Evolutionary conservation across 163 green algal genomes (phyloP), one percentile per base, ranked within the genome.

Genomic region (Prototheca stagnorum): DNA sequence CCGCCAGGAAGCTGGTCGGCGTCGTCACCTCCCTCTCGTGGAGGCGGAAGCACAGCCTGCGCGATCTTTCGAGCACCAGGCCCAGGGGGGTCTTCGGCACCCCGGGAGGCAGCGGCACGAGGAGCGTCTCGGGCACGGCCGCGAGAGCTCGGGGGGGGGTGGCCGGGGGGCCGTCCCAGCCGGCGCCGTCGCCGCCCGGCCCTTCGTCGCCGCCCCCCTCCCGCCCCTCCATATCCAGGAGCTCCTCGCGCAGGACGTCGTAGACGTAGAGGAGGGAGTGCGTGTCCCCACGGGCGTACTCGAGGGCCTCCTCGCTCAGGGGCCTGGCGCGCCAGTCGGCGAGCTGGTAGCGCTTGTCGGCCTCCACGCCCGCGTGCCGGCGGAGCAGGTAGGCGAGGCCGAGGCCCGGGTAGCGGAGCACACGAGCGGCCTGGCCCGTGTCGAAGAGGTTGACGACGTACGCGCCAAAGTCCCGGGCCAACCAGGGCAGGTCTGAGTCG

Each of bases 371-470:
- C 52, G 68, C 86, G 42, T 73, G 76, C 39, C 73, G 56, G 46
- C 85, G 31, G 29, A 97, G 75, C 39, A 95, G 69, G 67, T 80
- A 64, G 1, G 65, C 81, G 37, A 96, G 62, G 17, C 76, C 75
- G 40, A 64, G 49, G 17, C 46, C 58, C 5, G 66, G 70, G 34
- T 79, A 60, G 14, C 59, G 44, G 21, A 95, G 73, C 58, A 90
- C 76, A 0, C 81, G 61, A 2, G 75, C 64, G 1, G 83, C 86
- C 68, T 93, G 75, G 3, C 80, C 82, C 8, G 83, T 97, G 68
- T 97, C 88, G 56, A 97, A 95, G 37, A 97, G 46, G 68, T 92
- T 94, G 49, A 75, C 73, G 3, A 95, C 21, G 65, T 84, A 96
- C 6, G 95, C 75, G 14, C 84, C 75, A 71, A 92, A 93, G 64